A percentile compares a stretch with the other conserved stretches of the same genome.
phyloP scores from a whole-genome alignment of 768 basidiomycete genomes.

The Fomitopsis serialis region DNA sequence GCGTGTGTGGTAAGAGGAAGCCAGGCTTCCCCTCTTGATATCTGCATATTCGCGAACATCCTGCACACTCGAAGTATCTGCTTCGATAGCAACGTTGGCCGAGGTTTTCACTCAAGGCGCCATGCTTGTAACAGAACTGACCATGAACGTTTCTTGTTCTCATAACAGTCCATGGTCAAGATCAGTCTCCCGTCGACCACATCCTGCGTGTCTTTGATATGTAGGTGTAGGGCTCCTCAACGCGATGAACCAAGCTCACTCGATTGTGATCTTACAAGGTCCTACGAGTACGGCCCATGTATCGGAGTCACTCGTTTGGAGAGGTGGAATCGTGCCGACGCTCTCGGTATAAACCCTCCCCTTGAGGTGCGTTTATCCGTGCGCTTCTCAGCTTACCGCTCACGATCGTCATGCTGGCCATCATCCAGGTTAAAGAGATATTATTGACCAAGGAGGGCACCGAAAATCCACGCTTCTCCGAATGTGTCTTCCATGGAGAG shows the following conservation, averaged over 20 bases:
- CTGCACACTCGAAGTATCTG: too few relatives aligned
- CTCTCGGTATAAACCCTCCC: constrained; percentile 77
- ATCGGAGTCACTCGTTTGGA: constrained; percentile 76
- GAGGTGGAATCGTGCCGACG: constrained; percentile 81
- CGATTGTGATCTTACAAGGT: constrained; percentile 33
- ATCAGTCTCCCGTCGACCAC: constrained; percentile 57
- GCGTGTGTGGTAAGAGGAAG: not conserved
- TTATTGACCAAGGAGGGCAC: constrained; percentile 63
- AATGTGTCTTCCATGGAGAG: constrained; percentile 49
- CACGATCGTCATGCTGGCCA: constrained; percentile 3
- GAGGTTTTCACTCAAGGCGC: too few relatives aligned
- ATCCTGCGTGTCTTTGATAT: constrained; percentile 51
- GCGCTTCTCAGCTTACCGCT: too few relatives aligned
- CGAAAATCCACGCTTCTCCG: constrained; percentile 45
- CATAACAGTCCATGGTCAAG: constrained; percentile 56
- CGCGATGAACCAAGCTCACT: not conserved
- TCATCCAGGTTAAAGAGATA: constrained; percentile 67
- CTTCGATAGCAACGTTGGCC: too few relatives aligned
- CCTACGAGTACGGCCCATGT: constrained; percentile 78
- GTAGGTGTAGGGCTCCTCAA: not conserved
- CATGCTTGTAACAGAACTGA: too few relatives aligned
- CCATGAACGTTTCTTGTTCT: not conserved
- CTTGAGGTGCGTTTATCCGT: constrained; percentile 59
- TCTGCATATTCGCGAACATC: not conserved
- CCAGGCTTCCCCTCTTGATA: too few relatives aligned